Evolutionary conservation across 2,329 filamentous ascomycete genomes (phyloP).

Genomic region (Claviceps purpurea): DNA sequence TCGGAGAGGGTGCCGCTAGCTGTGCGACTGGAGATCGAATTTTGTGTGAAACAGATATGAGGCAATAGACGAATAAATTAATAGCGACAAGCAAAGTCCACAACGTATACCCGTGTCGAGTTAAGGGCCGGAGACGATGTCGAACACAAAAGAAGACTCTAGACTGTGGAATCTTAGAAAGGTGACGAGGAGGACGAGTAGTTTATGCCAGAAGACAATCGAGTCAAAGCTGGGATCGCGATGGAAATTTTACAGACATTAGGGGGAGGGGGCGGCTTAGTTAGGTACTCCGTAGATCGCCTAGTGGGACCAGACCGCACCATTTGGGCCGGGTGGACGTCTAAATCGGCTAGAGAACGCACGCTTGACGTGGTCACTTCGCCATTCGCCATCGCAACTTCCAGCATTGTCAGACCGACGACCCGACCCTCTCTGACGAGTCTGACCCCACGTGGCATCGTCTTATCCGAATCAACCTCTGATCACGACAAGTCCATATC

Average conservation of each 20-base stretch:
- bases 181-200: neutral
- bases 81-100: neutral
- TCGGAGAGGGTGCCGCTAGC: neutral
- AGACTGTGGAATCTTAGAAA: no score
- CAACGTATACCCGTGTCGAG: neutral
- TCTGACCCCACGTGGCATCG: neutral
- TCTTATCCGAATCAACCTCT: neutral
- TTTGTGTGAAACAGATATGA: neutral
- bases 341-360: neutral
- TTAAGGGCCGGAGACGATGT: no score
- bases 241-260: constrained; percentile 1
- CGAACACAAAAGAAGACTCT: no score
- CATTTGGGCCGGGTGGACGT: neutral
- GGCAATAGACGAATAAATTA: neutral
- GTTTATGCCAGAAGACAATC: neutral
- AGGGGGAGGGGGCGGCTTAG: neutral
- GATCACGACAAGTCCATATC: neutral
- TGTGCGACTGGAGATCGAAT: neutral
- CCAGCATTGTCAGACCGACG: neutral
- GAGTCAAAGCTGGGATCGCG: constrained; percentile 4
- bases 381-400: neutral
- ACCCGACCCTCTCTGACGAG: neutral
- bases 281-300: neutral
- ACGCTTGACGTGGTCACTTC: constrained; percentile 5
- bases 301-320: neutral